Conservation (phyloP, 192 early-diverging fungal species). For the Entophlyctis helioformis region DNA sequence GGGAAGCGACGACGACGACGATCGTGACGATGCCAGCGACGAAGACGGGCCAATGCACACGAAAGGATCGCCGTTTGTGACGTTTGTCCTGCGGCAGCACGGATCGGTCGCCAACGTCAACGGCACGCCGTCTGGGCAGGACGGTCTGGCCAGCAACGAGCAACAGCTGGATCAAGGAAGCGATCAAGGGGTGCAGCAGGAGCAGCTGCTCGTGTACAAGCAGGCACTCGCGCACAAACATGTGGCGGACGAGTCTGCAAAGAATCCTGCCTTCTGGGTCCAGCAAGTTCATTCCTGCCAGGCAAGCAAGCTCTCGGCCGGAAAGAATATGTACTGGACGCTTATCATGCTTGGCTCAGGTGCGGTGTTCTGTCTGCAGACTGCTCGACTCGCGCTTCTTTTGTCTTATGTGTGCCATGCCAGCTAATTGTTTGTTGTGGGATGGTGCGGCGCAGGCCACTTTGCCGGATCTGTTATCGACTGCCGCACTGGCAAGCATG, state of each 20-base stretch:
- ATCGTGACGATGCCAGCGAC: background rate
- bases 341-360: constrained; percentile 57
- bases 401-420: too few species aligned
- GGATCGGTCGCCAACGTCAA: too few species aligned
- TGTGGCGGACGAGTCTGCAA: background rate
- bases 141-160: too few species aligned
- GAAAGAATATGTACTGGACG: too few species aligned
- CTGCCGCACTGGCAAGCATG: constrained; percentile 36
- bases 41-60: background rate
- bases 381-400: too few species aligned
- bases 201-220: constrained; percentile 22
- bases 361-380: background rate
- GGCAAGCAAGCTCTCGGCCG: too few species aligned
- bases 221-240: constrained; percentile 11
- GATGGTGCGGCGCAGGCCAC: constrained; percentile 46
- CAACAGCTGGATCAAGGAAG: background rate
- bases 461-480: constrained; percentile 87
- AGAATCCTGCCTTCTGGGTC: background rate
- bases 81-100: constrained; percentile 9
- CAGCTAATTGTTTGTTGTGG: background rate
- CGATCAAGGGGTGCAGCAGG: background rate
- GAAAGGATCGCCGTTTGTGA: constrained; percentile 20
- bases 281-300: too few species aligned
- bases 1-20: background rate
- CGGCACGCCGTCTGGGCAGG: too few species aligned